These are phyloP conservation scores for Exophiala mesophila DNA, from an alignment of 2,329 filamentous ascomycete genomes.

Conservation along the genomic window DNA sequence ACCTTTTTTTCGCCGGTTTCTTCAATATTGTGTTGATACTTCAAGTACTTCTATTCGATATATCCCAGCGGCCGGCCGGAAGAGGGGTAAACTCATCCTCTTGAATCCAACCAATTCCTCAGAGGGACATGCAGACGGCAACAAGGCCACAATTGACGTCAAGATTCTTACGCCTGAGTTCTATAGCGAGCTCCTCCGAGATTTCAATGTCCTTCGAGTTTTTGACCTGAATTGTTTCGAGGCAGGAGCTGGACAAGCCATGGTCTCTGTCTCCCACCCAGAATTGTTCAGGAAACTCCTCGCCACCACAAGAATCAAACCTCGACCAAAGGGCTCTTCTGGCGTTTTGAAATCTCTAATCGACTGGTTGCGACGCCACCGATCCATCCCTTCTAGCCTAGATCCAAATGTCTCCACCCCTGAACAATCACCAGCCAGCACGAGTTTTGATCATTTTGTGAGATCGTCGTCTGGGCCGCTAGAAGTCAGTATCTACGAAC, in stretches of 20 bases:
- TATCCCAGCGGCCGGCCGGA: slow-evolving; percentile 4
- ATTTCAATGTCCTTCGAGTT: background rate
- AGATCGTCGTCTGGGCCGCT: background rate
- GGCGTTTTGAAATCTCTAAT: too few species aligned
- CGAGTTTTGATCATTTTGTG: slow-evolving; percentile 1
- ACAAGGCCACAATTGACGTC: slow-evolving; percentile 3
- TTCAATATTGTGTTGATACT: background rate
- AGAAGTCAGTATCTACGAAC: slow-evolving; percentile 1
- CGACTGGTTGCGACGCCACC: too few species aligned
- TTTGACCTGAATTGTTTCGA: slow-evolving; percentile 13
- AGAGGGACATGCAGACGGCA: background rate
- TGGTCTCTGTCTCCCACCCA: slow-evolving; percentile 10
- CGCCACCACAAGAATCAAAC: too few species aligned
- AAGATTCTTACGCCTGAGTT: slow-evolving; percentile 16
- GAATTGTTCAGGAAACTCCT: background rate
- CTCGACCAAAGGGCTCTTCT: too few species aligned
- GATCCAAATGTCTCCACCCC: background rate
- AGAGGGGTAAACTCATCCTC: background rate
- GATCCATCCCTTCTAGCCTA: too few species aligned
- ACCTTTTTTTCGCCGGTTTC: slow-evolving; percentile 7
- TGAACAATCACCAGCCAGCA: background rate
- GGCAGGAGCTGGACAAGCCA: slow-evolving; percentile 4
- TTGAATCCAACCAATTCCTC: background rate
- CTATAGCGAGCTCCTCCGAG: slow-evolving; percentile 13
- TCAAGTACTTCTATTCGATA: slow-evolving; percentile 5